These are phyloP conservation scores for Coemansia sp. DNA, from an alignment of 192 early-diverging fungal genomes.

Conservation along the genomic window DNA sequence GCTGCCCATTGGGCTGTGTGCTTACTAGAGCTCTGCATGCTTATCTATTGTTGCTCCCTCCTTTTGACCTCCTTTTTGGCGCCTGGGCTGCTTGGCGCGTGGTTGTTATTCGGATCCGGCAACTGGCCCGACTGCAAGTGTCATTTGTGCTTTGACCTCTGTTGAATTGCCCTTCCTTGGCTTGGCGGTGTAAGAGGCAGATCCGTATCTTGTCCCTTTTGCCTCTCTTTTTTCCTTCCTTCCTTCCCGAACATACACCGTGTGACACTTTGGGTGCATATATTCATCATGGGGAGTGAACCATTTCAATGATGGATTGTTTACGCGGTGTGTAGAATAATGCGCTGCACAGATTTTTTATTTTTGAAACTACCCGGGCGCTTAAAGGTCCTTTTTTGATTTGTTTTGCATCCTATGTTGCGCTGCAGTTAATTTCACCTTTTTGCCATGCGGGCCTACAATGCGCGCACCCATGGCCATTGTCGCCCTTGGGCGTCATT, in stretches of 20 bases:
- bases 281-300: slow-evolving; percentile 6
- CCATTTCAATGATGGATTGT: background rate
- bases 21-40: background rate
- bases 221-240: background rate
- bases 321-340: background rate
- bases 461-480: background rate
- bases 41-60: background rate
- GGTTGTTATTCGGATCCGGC: slow-evolving; percentile 5
- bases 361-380: background rate
- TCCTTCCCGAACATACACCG: background rate
- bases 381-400: background rate
- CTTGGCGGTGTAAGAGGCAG: background rate
- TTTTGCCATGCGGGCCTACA: slow-evolving; percentile 12
- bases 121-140: background rate
- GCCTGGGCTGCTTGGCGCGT: background rate
- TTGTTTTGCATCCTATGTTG: slow-evolving; percentile 6
- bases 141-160: background rate
- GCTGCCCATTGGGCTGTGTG: background rate
- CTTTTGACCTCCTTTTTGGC: background rate
- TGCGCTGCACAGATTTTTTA: slow-evolving; percentile 3
- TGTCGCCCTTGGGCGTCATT: background rate
- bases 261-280: slow-evolving; percentile 5
- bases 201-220: background rate
- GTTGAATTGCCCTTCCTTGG: background rate
- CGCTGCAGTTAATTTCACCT: slow-evolving; percentile 19